A percentile compares a stretch with the other conserved stretches of the same genome.
phyloP scores from a whole-genome alignment of 768 basidiomycete genomes.

The Cystobasidiopsis lactophilus region DNA sequence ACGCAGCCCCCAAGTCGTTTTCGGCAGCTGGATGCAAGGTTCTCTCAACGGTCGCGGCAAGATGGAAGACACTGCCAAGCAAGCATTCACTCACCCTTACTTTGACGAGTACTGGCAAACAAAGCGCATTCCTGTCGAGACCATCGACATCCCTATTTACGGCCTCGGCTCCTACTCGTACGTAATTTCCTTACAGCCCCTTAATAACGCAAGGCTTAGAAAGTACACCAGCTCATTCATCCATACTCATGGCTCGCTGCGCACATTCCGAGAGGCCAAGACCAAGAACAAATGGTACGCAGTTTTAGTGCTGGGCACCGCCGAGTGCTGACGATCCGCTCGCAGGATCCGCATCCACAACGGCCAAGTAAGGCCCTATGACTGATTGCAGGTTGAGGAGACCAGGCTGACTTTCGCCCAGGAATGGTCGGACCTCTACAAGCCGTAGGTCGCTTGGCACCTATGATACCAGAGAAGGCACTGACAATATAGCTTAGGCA shows the following conservation, averaged over 20 bases:
- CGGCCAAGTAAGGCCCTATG: not conserved
- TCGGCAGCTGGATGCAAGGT: constrained; percentile 1
- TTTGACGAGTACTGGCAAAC: constrained; percentile 11
- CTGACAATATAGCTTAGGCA: not conserved
- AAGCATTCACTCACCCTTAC: constrained; percentile 10
- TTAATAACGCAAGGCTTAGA: not conserved
- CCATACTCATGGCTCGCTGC: constrained; percentile 15
- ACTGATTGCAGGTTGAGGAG: too few relatives aligned
- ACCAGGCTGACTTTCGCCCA: not conserved
- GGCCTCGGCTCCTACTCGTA: constrained; percentile 10
- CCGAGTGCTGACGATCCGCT: not conserved
- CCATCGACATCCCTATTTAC: constrained; percentile 12
- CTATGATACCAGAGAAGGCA: too few relatives aligned
- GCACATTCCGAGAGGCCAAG: constrained; percentile 9
- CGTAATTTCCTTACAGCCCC: not conserved
- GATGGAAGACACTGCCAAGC: constrained; percentile 11
- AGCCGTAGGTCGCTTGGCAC: not conserved
- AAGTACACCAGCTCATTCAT: constrained; percentile 4
- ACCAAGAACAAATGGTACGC: constrained; percentile 4
- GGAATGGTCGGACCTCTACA: constrained; percentile 16
- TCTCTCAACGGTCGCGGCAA: constrained; percentile 4
- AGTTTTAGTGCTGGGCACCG: not conserved
- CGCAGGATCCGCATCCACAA: constrained; percentile 3
- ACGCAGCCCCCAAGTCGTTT: not conserved
- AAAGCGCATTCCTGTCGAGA: constrained; percentile 12